Conservation (phyloP, 2,329 filamentous ascomycete species). For the Volutella citrinella region DNA sequence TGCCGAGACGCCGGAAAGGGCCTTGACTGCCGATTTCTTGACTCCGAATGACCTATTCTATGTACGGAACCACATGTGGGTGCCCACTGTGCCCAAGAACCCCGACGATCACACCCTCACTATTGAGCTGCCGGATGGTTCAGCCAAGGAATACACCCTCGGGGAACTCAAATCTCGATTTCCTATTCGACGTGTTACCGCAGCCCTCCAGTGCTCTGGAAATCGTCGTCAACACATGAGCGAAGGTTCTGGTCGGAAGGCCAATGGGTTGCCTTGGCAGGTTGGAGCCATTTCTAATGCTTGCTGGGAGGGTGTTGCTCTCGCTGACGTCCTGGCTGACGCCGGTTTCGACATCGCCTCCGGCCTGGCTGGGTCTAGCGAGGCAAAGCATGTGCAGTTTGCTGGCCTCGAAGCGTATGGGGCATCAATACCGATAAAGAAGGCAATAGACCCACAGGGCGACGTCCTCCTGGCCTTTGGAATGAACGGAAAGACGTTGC, state of each 20-base stretch:
- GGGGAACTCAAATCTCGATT: constrained; percentile 53
- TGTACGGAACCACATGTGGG: constrained; percentile 63
- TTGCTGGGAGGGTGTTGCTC: constrained; percentile 54
- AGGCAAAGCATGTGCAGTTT: constrained; percentile 54
- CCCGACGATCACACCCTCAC: constrained; percentile 44
- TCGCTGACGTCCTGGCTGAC: constrained; percentile 54
- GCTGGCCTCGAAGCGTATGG: constrained; percentile 58
- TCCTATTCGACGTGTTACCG: constrained; percentile 47
- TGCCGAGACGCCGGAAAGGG: constrained; percentile 54
- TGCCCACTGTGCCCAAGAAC: constrained; percentile 43
- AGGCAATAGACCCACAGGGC: constrained; percentile 55
- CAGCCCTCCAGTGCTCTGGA: constrained; percentile 58
- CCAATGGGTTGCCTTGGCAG: constrained; percentile 59
- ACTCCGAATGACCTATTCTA: constrained; percentile 58
- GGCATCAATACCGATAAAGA: constrained; percentile 57
- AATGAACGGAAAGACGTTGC: constrained; percentile 64
- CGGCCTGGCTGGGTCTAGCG: constrained; percentile 32
- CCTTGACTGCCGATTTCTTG: constrained; percentile 47
- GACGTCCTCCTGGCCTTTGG: constrained; percentile 65
- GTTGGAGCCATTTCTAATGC: constrained; percentile 60
- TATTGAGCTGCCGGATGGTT: constrained; percentile 55
- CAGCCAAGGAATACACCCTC: constrained; percentile 50
- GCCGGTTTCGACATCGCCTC: constrained; percentile 47
- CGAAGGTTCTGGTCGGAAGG: constrained; percentile 37
- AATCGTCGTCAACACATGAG: constrained; percentile 60